Conservation (phyloP, 441 rosid genomes). For the Macaranga tanarius region DNA sequence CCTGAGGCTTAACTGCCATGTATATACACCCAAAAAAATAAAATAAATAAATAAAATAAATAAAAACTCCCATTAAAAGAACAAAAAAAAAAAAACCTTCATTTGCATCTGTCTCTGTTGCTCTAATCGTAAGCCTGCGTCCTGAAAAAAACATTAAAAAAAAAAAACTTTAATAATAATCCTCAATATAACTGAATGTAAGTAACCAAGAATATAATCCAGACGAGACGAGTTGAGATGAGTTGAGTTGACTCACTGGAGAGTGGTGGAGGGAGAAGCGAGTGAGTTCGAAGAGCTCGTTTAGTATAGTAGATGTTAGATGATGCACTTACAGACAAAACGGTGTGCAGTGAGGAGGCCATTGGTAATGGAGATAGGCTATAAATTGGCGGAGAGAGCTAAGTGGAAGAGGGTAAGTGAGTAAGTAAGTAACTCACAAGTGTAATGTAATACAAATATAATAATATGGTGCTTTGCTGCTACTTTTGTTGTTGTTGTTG, state of each 20-base stretch:
- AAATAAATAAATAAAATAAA: neutral
- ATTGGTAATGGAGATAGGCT: slow-evolving; percentile 31
- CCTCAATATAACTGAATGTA: neutral
- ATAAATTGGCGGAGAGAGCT: slow-evolving; percentile 12
- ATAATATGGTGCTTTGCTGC: neutral
- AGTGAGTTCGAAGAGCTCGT: slow-evolving; percentile 37
- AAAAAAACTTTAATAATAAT: neutral
- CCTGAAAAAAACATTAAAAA: slow-evolving; percentile 38
- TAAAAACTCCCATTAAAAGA: neutral
- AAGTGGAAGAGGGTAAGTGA: too few relatives aligned
- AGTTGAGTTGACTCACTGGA: slow-evolving; percentile 42
- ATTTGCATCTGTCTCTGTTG: slow-evolving; percentile 78
- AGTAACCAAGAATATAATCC: too few relatives aligned
- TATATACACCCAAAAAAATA: neutral
- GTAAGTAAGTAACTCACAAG: too few relatives aligned
- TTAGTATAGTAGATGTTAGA: slow-evolving; percentile 30
- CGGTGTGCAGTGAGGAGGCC: slow-evolving; percentile 70
- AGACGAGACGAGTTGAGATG: too few relatives aligned
- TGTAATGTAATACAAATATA: neutral
- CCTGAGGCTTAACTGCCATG: slow-evolving; percentile 54
- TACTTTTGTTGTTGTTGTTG: too few relatives aligned
- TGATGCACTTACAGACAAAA: slow-evolving; percentile 37
- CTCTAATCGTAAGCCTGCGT: slow-evolving; percentile 65
- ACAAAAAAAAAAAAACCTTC: slow-evolving; percentile 47
- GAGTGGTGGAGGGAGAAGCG: slow-evolving; percentile 33